Percentiles rank a stretch among this genome's conserved stretches.
These are phyloP conservation scores for Phytopythium oedochilum DNA, from an alignment of 352 stramenopile genomes.

Conservation along the genomic window DNA sequence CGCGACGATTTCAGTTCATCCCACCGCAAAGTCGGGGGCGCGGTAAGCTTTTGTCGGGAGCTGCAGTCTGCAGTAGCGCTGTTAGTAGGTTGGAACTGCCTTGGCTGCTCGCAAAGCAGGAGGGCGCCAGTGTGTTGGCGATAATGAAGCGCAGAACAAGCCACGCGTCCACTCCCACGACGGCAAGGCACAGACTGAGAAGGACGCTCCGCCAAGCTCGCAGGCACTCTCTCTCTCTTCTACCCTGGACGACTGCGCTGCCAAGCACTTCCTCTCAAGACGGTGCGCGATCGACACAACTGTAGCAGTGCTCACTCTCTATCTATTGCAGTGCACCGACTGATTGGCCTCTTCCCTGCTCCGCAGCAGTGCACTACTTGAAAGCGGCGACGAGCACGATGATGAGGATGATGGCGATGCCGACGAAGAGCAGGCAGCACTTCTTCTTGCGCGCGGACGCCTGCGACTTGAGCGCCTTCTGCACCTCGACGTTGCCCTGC, in stretches of 20 bases:
- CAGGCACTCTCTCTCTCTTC: too few relatives aligned
- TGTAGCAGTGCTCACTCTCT: too few relatives aligned
- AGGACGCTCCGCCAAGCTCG: neutral
- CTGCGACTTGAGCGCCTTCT: constrained; percentile 94
- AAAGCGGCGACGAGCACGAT: constrained; percentile 73
- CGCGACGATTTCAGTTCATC: neutral
- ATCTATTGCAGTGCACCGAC: too few relatives aligned
- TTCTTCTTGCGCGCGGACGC: constrained; percentile 97
- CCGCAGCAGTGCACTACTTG: constrained; percentile 26
- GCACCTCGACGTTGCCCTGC: constrained; percentile 94
- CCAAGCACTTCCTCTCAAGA: too few relatives aligned
- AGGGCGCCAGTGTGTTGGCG: neutral
- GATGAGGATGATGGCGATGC: constrained; percentile 72
- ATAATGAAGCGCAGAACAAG: neutral
- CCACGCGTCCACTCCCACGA: neutral
- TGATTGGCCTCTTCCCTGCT: too few relatives aligned
- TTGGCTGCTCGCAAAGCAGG: neutral
- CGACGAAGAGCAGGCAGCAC: constrained; percentile 84
- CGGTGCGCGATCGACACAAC: too few relatives aligned
- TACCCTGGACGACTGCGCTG: too few relatives aligned
- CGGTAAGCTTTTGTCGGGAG: neutral
- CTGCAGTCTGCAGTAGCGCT: neutral
- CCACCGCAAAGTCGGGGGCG: neutral
- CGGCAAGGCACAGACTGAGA: neutral
- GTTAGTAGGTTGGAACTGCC: neutral